These are phyloP conservation scores for Globisporangium canariense DNA, from an alignment of 352 stramenopile species.

Conservation along the genomic window DNA sequence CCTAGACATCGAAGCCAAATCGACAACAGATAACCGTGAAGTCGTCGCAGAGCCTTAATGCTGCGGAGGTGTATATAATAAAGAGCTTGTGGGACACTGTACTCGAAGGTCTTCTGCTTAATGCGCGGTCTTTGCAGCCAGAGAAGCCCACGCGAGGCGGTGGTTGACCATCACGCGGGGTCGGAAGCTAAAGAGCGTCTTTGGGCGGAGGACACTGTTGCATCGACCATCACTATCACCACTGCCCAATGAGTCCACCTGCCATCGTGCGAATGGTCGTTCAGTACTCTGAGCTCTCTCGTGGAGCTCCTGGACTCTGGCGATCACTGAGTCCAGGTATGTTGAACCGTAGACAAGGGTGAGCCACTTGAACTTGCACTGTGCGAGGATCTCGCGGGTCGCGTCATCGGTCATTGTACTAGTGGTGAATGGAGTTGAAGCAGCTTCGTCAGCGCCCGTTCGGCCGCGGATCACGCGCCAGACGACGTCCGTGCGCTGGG, in stretches of 20 bases:
- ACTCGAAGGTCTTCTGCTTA: neutral
- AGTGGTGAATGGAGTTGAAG: neutral
- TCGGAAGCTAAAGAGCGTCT: neutral
- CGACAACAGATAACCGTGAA: neutral
- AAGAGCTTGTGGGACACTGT: neutral
- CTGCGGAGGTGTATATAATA: neutral
- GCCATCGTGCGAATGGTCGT: neutral
- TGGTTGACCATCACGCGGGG: slow-evolving; percentile 9
- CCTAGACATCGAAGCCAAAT: neutral
- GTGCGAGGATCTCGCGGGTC: neutral
- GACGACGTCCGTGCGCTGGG: slow-evolving; percentile 19
- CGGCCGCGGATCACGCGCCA: slow-evolving; percentile 1
- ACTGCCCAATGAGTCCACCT: neutral
- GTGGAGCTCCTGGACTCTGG: neutral
- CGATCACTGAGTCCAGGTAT: slow-evolving; percentile 9
- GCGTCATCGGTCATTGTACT: no score
- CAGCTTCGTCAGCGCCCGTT: neutral
- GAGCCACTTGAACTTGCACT: slow-evolving; percentile 12
- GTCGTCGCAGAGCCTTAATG: neutral
- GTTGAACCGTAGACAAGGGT: neutral
- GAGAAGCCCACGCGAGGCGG: slow-evolving; percentile 3
- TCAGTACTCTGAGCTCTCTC: neutral
- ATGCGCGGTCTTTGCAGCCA: neutral
- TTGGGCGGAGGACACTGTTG: neutral
- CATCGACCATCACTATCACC: neutral